These are phyloP conservation scores for Hypoxylon rickii DNA, from an alignment of 495 filamentous ascomycete species.

Conservation along the genomic window DNA sequence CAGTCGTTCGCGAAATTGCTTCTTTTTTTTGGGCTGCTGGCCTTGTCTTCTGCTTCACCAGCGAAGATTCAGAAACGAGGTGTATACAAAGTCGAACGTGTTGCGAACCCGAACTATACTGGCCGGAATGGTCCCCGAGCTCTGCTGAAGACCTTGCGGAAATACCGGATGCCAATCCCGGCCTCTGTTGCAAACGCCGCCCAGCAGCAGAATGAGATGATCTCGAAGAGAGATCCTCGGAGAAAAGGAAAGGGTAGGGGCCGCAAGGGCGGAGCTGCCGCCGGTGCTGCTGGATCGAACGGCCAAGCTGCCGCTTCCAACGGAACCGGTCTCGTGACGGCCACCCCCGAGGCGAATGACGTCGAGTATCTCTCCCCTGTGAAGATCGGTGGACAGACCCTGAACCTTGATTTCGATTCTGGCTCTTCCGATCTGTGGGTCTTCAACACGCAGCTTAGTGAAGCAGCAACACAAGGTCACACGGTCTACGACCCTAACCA, in stretches of 20 bases:
- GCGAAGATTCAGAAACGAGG: constrained; percentile 47
- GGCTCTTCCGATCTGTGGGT: constrained; percentile 87
- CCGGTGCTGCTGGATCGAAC: constrained; percentile 23
- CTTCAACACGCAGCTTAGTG: constrained; percentile 67
- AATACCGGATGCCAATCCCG: constrained; percentile 61
- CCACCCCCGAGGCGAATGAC: constrained; percentile 64
- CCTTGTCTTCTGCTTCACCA: constrained; percentile 49
- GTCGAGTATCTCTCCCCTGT: constrained; percentile 74
- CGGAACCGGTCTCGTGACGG: constrained; percentile 61
- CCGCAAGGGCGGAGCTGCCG: constrained; percentile 13
- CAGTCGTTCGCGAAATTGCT: constrained; percentile 42
- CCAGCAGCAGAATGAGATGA: constrained; percentile 37
- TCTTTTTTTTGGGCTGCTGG: constrained; percentile 44
- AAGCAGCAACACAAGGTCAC: constrained; percentile 53
- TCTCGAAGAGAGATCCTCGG: constrained; percentile 32
- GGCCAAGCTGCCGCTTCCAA: constrained; percentile 22
- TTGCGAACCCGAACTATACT: constrained; percentile 57
- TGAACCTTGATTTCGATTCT: constrained; percentile 82
- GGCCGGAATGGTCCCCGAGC: constrained; percentile 59
- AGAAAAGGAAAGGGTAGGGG: constrained; percentile 25
- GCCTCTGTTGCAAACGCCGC: constrained; percentile 45
- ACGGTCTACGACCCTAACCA: constrained; percentile 64
- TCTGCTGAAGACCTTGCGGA: constrained; percentile 65
- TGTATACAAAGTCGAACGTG: constrained; percentile 63
- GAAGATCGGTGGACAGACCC: constrained; percentile 70